These are phyloP conservation scores for Smallanthus sonchifolius DNA, from an alignment of 129 eudicot genomes.

Conservation along the genomic window DNA sequence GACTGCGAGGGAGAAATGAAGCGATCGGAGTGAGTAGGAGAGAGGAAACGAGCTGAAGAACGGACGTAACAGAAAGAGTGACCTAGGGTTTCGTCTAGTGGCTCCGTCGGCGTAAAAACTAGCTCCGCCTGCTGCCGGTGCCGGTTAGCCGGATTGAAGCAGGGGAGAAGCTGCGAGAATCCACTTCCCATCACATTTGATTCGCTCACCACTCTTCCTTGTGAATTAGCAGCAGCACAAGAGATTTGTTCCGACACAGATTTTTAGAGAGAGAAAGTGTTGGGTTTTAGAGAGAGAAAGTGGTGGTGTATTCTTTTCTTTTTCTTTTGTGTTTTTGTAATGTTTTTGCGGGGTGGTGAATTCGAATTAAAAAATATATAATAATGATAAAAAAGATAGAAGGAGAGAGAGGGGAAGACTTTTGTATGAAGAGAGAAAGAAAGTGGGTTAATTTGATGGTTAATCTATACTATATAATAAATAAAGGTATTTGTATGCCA, in stretches of 20 bases:
- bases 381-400: background rate
- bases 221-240: background rate
- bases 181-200: conserved; percentile 88
- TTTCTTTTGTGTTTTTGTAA: conserved; percentile 16
- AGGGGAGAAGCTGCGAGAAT: conserved; percentile 70
- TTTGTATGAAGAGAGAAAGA: background rate
- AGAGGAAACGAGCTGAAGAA: conserved; percentile 67
- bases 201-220: background rate
- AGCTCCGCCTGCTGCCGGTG: conserved; percentile 42
- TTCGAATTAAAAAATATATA: background rate
- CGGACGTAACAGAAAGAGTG: conserved; percentile 93
- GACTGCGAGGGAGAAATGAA: conserved; percentile 78
- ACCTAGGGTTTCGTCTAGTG: conserved; percentile 91
- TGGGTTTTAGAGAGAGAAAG: conserved; percentile 10
- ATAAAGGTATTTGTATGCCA: too few species aligned
- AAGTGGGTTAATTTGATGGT: background rate
- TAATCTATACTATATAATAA: too few species aligned
- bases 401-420: background rate
- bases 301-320: background rate
- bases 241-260: background rate
- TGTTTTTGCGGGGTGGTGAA: conserved; percentile 16
- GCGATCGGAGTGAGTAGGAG: conserved; percentile 82
- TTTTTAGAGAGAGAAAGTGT: conserved; percentile 22
- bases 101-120: conserved; percentile 44
- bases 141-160: conserved; percentile 54